phyloP scores from a whole-genome alignment of 257 asterid species.

The Leptodermis oblonga region DNA sequence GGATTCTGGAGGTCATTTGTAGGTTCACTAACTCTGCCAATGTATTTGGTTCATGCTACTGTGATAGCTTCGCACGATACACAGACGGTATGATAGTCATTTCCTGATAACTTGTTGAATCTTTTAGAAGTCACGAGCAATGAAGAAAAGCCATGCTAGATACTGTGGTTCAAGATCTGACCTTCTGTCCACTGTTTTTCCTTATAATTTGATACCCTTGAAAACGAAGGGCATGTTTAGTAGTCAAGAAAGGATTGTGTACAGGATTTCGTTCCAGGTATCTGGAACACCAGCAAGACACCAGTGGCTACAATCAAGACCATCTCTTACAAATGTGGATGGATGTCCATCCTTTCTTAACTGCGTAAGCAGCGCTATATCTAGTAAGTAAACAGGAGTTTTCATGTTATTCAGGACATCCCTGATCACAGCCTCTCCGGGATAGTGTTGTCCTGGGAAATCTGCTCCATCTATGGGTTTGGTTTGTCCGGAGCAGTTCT shows the following conservation, averaged over 20 bases:
- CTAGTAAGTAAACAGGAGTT: slow-evolving; percentile 45
- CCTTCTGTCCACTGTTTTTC: neutral
- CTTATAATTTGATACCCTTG: too few relatives aligned
- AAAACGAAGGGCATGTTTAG: neutral
- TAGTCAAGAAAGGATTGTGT: slow-evolving; percentile 23
- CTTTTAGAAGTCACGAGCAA: neutral
- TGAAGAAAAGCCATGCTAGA: neutral
- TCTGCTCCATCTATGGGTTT: slow-evolving; percentile 40
- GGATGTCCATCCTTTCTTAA: slow-evolving; percentile 79
- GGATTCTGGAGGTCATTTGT: neutral
- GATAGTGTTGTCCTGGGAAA: slow-evolving; percentile 48
- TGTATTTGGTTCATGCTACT: neutral
- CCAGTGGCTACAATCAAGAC: slow-evolving; percentile 73
- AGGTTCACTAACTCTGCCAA: neutral
- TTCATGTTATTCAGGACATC: slow-evolving; percentile 45
- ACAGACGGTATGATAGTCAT: too few relatives aligned
- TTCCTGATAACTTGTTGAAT: too few relatives aligned
- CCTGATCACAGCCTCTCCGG: slow-evolving; percentile 62
- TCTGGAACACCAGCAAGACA: slow-evolving; percentile 70
- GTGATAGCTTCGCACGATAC: too few relatives aligned
- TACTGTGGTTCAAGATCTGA: neutral
- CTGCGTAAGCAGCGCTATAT: slow-evolving; percentile 57
- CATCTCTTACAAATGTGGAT: slow-evolving; percentile 40
- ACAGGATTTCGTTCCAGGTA: slow-evolving; percentile 61
- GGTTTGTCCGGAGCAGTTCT: slow-evolving; percentile 45